Percentiles rank a stretch among this genome's conserved stretches.
Evolutionary conservation across 163 green algal genomes (phyloP).

Genomic region (Volvox carteri): DNA sequence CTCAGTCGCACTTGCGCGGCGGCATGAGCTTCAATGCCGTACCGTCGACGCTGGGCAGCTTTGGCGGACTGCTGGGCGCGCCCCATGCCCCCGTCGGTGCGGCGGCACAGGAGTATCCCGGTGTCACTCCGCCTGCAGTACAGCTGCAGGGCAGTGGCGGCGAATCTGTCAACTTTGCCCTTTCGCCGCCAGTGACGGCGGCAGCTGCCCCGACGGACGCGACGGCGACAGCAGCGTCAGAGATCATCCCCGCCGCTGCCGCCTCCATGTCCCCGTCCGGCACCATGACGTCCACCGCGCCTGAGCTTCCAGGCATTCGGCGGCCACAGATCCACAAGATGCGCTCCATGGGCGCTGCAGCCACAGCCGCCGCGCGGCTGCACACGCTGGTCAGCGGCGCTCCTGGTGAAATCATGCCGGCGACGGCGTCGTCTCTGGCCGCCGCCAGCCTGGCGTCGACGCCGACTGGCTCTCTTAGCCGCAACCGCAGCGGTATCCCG

Average conservation of each 20-base stretch:
- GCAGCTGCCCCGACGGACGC: background rate
- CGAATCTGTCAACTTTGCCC: background rate
- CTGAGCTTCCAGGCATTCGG: conserved; percentile 8
- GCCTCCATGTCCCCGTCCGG: background rate
- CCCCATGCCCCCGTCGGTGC: background rate
- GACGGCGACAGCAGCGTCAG: background rate
- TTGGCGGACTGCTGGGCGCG: conserved; percentile 13
- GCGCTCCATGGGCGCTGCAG: conserved; percentile 6
- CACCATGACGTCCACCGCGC: background rate
- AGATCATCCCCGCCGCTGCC: background rate
- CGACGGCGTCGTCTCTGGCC: background rate
- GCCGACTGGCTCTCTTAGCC: background rate
- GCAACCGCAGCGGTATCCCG: conserved; percentile 30
- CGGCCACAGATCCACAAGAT: conserved; percentile 55
- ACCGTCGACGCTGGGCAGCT: conserved; percentile 41
- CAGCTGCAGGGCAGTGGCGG: background rate
- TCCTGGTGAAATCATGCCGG: conserved; percentile 25
- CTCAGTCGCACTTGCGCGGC: background rate
- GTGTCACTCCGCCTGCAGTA: background rate
- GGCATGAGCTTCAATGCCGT: conserved; percentile 17
- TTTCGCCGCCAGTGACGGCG: background rate
- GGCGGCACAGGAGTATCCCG: background rate
- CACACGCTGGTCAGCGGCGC: conserved; percentile 22
- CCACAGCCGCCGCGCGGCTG: background rate
- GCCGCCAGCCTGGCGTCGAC: conserved; percentile 8